Base-by-base conservation (phyloP, 73 alveolate species). In the Stentor coeruleus region DNA sequence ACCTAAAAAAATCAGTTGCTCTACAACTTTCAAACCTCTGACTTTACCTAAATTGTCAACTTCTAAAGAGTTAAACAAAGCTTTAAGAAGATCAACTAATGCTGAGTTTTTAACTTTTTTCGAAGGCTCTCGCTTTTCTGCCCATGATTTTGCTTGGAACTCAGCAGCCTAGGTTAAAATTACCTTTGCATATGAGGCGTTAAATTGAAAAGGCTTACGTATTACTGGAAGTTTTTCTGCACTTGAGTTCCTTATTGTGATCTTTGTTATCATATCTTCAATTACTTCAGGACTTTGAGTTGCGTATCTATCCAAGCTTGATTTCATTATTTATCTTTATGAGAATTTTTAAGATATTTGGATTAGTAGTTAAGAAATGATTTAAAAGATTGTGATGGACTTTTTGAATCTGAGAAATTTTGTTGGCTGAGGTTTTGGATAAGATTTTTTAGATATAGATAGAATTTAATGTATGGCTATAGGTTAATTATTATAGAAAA, bases 1-100 rank as follows among this genome's bases (percentile, higher is more conserved):
- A 15, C 79, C 79, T 1, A 66, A 31, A 66, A 31, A 66, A 66
- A 66, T 66, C 14, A 66, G 79, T 40, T 66, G 79, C 41, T 66
- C 79, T 28, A 66, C 79, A 33, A 66, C 37, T 26, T 31, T 37
- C 41, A 66, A 2, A 0, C 79, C 79, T 20, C 37, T 20, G 0
- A 66, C 79, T 66, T 66, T 66, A 14, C 79, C 79, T 1, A 11
- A 28, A 37, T 20, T 15, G 37, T 66, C 79, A 66, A 66, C 79
- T 66, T 20, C n/a, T 26, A 66, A 33, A 0, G 79, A 20, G 37
- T 31, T 1, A 40, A 66, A 66, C n/a, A 66, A 31, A 66, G 79
- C 79, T 66, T 31, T 0, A 1, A 66, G 37, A 20, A 66, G 37
- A 31, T 66, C 79, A 11, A 20, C 79, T 28, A 66, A 15, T 26